Conservation (phyloP, 495 filamentous ascomycete species). For the Friedmanniomyces simplex region DNA sequence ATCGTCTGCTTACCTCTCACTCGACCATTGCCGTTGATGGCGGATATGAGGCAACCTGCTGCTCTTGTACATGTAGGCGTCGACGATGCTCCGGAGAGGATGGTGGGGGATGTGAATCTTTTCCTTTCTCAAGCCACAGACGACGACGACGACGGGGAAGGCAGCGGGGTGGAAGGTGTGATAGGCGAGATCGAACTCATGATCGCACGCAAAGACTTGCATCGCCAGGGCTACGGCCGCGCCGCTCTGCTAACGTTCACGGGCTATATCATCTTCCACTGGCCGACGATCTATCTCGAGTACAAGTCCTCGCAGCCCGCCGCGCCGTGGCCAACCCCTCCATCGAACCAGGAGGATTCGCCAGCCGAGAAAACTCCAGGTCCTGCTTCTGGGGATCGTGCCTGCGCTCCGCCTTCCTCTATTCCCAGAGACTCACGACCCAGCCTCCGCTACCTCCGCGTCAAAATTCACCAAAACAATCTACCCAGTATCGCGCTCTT, state of each 20-base stretch:
- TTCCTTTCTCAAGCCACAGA: conserved; percentile 53
- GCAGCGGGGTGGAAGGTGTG: conserved; percentile 25
- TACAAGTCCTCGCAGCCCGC: conserved; percentile 32
- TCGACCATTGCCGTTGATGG: neutral
- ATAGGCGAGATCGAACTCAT: conserved; percentile 81
- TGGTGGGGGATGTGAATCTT: conserved; percentile 82
- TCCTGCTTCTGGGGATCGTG: too few relatives aligned
- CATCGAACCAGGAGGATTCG: neutral
- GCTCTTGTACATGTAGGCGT: conserved; percentile 21
- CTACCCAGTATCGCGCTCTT: conserved; percentile 48
- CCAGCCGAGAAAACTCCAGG: neutral
- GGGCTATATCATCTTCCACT: conserved; percentile 45
- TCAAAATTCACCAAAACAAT: conserved; percentile 52
- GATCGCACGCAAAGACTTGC: conserved; percentile 55
- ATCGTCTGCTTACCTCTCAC: conserved; percentile 43
- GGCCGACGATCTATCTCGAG: conserved; percentile 47
- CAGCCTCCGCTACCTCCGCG: conserved; percentile 37
- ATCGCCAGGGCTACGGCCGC: conserved; percentile 54
- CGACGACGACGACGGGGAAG: conserved; percentile 29
- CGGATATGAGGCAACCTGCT: conserved; percentile 9
- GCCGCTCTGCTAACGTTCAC: conserved; percentile 59
- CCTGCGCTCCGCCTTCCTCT: too few relatives aligned
- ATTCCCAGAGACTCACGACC: neutral
- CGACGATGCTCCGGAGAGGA: conserved; percentile 44
- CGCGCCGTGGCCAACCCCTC: neutral